Evolutionary conservation across 106 monocot species (phyloP).

Genomic region (Posidonia australis): DNA sequence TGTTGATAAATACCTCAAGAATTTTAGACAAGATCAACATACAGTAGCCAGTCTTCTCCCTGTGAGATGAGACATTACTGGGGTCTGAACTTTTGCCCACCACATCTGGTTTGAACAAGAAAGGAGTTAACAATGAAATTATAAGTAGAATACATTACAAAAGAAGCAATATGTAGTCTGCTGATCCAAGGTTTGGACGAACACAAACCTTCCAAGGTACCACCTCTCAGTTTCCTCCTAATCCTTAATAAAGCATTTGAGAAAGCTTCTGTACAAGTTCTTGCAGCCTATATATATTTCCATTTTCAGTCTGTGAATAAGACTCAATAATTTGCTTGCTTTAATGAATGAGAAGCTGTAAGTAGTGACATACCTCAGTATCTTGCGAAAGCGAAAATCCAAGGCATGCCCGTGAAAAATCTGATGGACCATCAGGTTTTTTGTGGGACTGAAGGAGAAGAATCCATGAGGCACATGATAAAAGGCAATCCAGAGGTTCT

Average conservation of each 20-base stretch:
- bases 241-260: constrained; percentile 64
- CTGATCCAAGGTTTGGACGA: neutral
- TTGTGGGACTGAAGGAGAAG: constrained; percentile 51
- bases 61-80: constrained; percentile 21
- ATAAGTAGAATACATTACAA: neutral
- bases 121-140: neutral
- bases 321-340: neutral
- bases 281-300: constrained; percentile 28
- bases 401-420: constrained; percentile 53
- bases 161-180: neutral
- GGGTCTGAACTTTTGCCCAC: constrained; percentile 26
- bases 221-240: constrained; percentile 34
- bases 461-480: constrained; percentile 77
- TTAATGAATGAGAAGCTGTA: constrained; percentile 1
- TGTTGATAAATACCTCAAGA: constrained; percentile 58
- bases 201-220: constrained; percentile 42
- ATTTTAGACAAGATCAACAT: constrained; percentile 39
- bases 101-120: constrained; percentile 26
- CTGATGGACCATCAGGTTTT: constrained; percentile 37
- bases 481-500: constrained; percentile 70
- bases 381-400: constrained; percentile 84
- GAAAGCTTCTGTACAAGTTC: constrained; percentile 42
- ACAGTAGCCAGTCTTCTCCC: constrained; percentile 26
- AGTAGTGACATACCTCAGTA: constrained; percentile 42
- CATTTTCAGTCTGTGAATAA: neutral